These are phyloP conservation scores for Penicillium egyptiacum DNA, from an alignment of 495 filamentous ascomycete genomes.

Conservation along the genomic window DNA sequence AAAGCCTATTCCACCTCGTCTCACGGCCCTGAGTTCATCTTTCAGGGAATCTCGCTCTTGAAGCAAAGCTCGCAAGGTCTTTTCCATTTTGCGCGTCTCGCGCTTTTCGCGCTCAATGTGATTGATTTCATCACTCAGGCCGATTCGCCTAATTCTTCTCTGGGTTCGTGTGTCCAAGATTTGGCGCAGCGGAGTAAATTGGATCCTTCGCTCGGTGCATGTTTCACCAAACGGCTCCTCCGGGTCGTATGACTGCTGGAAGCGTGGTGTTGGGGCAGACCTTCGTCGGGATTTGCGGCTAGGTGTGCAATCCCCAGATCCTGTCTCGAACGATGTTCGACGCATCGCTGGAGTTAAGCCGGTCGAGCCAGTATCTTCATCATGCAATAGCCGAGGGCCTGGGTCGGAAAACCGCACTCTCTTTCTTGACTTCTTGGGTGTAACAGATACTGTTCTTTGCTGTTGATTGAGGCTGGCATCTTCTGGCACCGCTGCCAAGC, in stretches of 20 bases:
- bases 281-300: constrained; percentile 43
- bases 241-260: constrained; percentile 26
- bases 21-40: constrained; percentile 48
- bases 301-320: constrained; percentile 35
- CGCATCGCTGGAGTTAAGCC: constrained; percentile 68
- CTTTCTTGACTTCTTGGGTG: constrained; percentile 51
- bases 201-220: constrained; percentile 42
- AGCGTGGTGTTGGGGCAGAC: constrained; percentile 34
- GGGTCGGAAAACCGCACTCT: constrained; percentile 74
- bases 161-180: constrained; percentile 69
- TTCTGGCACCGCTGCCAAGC: not conserved
- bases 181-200: constrained; percentile 69
- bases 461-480: constrained; percentile 1
- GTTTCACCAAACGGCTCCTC: constrained; percentile 29
- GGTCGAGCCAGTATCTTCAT: constrained; percentile 45
- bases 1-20: constrained; percentile 32
- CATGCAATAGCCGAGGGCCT: constrained; percentile 45
- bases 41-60: constrained; percentile 48
- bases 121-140: constrained; percentile 75
- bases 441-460: constrained; percentile 14
- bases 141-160: constrained; percentile 66
- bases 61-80: constrained; percentile 46
- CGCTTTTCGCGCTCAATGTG: constrained; percentile 58
- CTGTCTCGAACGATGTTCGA: constrained; percentile 51
- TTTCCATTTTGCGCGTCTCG: constrained; percentile 46